Evolutionary conservation across 208 protist species (phyloP), one percentile per base, ranked within the genome.

Genomic region (Angomonas ambiguus): DNA sequence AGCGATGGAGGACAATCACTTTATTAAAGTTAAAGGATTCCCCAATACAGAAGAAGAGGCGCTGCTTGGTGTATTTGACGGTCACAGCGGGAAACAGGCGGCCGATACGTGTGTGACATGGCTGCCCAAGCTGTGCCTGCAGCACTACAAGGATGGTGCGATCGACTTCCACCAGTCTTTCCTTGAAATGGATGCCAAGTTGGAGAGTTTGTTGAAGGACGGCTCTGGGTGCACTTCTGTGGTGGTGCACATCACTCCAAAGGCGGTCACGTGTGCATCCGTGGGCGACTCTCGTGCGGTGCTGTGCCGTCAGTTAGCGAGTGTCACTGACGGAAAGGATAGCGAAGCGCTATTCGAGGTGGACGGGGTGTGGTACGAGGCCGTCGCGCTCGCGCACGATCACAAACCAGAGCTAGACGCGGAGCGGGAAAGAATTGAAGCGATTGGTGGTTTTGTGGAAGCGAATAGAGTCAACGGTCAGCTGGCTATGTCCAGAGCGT

Each of bases 381-480:
- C 87, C 42, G 72, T 97, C 51, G 87, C 81, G 13, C 80, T 98
- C 25, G 84, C 80, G 2, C 58, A 93, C 31, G 96, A 98, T 66
- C 96, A 98, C 86, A 98, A 97, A 68, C 95, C 95, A 5, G 81
- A 83, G 2, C 63, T 87, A 53, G 61, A 67, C 27, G 62, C 18
- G 38, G 93, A 98, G 73, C 65, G 69, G 56, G 69, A 60, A n/a
- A 82, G 96, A 48, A 98, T 98, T 69, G 62, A 70, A 41, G 81
- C 77, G 5, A 91, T 92, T 11, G 93, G 90, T 31, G 88, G 88
- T 24, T 88, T 80, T 63, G 95, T 98, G 18, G 71, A 88, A 71
- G 82, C 93, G 65, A 94, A 95, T 69, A 90, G 96, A 57, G 95
- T 98, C 16, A 97, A 97, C 71, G 95, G 96, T 1, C 85, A 91